These are phyloP conservation scores for Gastrodia elata DNA, from an alignment of 106 monocot genomes.

Conservation along the genomic window DNA sequence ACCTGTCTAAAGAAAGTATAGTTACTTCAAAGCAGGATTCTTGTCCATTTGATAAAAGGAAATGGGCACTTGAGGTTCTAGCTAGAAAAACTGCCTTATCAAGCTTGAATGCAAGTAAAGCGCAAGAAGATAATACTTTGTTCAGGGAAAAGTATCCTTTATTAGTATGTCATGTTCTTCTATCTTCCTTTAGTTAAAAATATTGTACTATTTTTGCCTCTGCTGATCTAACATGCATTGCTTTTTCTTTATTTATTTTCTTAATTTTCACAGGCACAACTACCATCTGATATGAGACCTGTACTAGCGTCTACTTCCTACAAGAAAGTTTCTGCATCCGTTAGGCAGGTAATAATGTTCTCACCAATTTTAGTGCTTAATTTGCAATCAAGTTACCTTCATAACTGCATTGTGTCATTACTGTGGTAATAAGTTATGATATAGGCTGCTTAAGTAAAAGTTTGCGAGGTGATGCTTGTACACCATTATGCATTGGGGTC, in stretches of 20 bases:
- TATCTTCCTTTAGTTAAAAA: neutral
- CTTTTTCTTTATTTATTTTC: slow-evolving; percentile 2
- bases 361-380: neutral
- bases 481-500: neutral
- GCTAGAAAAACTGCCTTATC: slow-evolving; percentile 60
- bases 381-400: neutral
- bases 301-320: slow-evolving; percentile 30
- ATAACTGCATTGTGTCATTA: neutral
- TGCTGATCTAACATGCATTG: neutral
- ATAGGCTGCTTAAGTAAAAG: neutral
- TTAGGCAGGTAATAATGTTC: slow-evolving; percentile 64
- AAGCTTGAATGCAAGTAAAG: slow-evolving; percentile 21
- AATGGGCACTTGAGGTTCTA: slow-evolving; percentile 90
- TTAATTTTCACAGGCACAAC: slow-evolving; percentile 47
- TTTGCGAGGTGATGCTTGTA: neutral
- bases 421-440: neutral
- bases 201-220: neutral
- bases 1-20: slow-evolving; percentile 13
- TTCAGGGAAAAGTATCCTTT: slow-evolving; percentile 73
- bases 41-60: slow-evolving; percentile 55
- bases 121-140: slow-evolving; percentile 26
- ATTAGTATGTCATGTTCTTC: slow-evolving; percentile 47
- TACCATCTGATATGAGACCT: slow-evolving; percentile 79
- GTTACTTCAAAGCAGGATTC: slow-evolving; percentile 14
- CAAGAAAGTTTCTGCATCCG: slow-evolving; percentile 58